Evolutionary conservation across 2,329 filamentous ascomycete genomes (phyloP).

Genomic region (Alternaria sp.): DNA sequence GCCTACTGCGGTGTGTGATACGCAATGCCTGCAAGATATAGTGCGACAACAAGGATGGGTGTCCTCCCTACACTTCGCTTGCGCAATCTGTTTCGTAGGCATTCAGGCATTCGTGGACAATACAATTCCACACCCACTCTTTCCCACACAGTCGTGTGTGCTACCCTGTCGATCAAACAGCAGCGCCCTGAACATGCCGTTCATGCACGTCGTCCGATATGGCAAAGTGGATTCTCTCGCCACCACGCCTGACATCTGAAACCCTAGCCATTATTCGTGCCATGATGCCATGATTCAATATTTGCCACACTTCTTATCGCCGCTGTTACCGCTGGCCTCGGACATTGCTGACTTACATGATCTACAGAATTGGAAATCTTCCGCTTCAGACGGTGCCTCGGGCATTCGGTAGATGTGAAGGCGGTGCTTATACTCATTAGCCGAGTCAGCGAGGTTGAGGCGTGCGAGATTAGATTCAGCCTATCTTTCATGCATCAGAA

Average conservation of each 20-base stretch:
- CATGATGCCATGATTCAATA: slow-evolving; percentile 7
- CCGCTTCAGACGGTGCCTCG: slow-evolving; percentile 3
- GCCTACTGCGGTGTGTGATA: background rate
- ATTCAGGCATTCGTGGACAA: slow-evolving; percentile 14
- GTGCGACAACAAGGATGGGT: slow-evolving; percentile 6
- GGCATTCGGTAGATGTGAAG: background rate
- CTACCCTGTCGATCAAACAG: slow-evolving; percentile 16
- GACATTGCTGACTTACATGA: slow-evolving; percentile 13
- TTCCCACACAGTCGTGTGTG: slow-evolving; percentile 14
- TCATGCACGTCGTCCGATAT: slow-evolving; percentile 17
- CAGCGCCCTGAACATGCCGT: slow-evolving; percentile 15
- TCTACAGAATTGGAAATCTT: background rate
- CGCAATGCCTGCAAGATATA: background rate
- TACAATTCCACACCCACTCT: slow-evolving; percentile 5
- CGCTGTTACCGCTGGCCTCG: slow-evolving; percentile 5
- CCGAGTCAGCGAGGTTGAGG: slow-evolving; percentile 4
- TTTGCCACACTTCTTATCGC: slow-evolving; percentile 4
- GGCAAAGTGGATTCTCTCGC: slow-evolving; percentile 12
- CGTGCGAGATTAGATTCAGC: slow-evolving; percentile 3
- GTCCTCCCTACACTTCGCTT: slow-evolving; percentile 12
- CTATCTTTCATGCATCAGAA: slow-evolving; percentile 11
- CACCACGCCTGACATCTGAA: slow-evolving; percentile 17
- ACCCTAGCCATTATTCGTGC: slow-evolving; percentile 3
- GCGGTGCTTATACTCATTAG: slow-evolving; percentile 5
- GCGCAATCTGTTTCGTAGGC: slow-evolving; percentile 16